Evolutionary conservation across 495 filamentous ascomycete genomes (phyloP).

Genomic region (Rusavskia elegans): DNA sequence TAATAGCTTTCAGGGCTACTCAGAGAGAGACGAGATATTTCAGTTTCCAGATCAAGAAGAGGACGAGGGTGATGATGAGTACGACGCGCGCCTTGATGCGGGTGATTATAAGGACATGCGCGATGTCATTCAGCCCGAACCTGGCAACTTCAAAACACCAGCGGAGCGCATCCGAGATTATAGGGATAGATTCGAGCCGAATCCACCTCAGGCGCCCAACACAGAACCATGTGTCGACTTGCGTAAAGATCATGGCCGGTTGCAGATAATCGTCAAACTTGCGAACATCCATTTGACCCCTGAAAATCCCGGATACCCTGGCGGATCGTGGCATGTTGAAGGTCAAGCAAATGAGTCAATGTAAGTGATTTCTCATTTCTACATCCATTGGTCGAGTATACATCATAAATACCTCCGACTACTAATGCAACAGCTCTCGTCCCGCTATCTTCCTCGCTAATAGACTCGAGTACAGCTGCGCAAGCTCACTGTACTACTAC

Average conservation of each 20-base stretch:
- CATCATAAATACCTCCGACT: no score
- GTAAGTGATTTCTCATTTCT: conserved; percentile 10
- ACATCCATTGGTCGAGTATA: no score
- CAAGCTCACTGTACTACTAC: conserved; percentile 46
- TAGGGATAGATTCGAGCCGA: neutral
- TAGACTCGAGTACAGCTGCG: conserved; percentile 25
- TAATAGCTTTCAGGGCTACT: conserved; percentile 9
- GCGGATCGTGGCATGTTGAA: conserved; percentile 38
- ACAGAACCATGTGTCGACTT: conserved; percentile 12
- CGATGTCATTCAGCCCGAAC: conserved; percentile 20
- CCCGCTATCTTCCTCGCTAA: neutral
- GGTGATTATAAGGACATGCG: neutral
- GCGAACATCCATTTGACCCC: conserved; percentile 45
- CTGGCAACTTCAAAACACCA: conserved; percentile 14
- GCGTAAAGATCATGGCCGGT: conserved; percentile 16
- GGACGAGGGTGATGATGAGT: conserved; percentile 10
- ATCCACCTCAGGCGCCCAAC: neutral
- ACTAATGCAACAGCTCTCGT: no score
- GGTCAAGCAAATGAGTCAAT: conserved; percentile 23
- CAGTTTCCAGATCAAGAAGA: conserved; percentile 1
- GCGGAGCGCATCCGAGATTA: neutral
- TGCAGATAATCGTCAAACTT: conserved; percentile 51
- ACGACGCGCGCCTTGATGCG: neutral
- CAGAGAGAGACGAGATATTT: conserved; percentile 9
- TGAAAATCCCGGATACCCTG: conserved; percentile 32